phyloP scores from a whole-genome alignment of 1,139 yeast genomes.

The Taphrina confusa region DNA sequence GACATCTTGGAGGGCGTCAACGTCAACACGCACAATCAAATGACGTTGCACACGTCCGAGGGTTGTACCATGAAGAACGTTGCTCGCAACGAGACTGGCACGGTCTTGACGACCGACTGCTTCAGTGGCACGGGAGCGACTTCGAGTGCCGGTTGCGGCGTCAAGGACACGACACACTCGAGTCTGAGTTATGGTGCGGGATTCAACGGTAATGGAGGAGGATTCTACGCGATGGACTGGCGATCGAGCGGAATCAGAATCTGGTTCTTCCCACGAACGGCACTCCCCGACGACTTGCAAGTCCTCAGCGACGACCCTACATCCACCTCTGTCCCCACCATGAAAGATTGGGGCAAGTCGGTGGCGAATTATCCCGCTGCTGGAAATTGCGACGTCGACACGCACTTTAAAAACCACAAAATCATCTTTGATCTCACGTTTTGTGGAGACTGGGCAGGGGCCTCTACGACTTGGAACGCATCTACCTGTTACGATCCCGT shows the following conservation, averaged over 20 bases:
- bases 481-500: slow-evolving; percentile 16
- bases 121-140: slow-evolving; percentile 14
- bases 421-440: slow-evolving; percentile 31
- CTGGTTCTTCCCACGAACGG: slow-evolving; percentile 35
- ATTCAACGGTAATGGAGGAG: slow-evolving; percentile 29
- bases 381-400: slow-evolving; percentile 22
- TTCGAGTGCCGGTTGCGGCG: slow-evolving; percentile 35
- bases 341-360: slow-evolving; percentile 18
- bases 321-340: slow-evolving; percentile 15
- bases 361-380: slow-evolving; percentile 27
- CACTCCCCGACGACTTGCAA: slow-evolving; percentile 29
- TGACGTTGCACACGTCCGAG: slow-evolving; percentile 35
- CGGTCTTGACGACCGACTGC: slow-evolving; percentile 21
- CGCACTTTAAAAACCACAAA: slow-evolving; percentile 25
- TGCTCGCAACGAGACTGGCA: slow-evolving; percentile 29
- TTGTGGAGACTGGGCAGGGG: slow-evolving; percentile 38
- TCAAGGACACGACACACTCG: slow-evolving; percentile 8
- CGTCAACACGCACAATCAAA: slow-evolving; percentile 15
- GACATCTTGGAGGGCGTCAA: slow-evolving; percentile 37
- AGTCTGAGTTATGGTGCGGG: slow-evolving; percentile 24
- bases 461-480: slow-evolving; percentile 1
- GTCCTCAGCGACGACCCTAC: slow-evolving; percentile 18
- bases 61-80: slow-evolving; percentile 31
- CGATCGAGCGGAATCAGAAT: slow-evolving; percentile 31
- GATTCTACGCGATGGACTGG: slow-evolving; percentile 34